Conservation (phyloP, 225 moss, liverwort and hornwort genomes). For the Antitrichia curtipendula region DNA sequence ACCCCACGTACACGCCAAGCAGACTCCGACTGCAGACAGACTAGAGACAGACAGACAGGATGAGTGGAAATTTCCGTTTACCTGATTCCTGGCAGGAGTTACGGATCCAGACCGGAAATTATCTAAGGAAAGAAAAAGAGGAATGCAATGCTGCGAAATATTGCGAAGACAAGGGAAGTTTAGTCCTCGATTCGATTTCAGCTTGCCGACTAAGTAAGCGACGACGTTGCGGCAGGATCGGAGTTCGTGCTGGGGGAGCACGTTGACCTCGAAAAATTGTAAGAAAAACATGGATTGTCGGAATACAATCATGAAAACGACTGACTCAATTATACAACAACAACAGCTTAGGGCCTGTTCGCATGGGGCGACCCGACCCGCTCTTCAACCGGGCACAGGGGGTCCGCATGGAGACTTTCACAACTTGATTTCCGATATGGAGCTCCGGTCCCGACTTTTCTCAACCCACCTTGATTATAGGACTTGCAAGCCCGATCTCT, state of each 20-base stretch:
- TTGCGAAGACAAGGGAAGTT: no score
- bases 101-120: not conserved
- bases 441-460: no score
- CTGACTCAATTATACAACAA: no score
- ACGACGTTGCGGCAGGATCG: no score
- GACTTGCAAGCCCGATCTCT: no score
- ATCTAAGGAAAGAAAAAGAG: no score
- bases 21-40: not conserved
- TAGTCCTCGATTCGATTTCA: not conserved
- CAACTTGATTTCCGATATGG: no score
- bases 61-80: not conserved
- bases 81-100: not conserved
- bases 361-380: no score
- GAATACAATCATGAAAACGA: not conserved
- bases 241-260: not conserved
- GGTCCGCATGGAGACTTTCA: no score
- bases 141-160: not conserved
- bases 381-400: no score
- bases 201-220: not conserved
- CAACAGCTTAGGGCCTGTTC: no score
- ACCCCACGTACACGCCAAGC: not conserved
- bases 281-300: not conserved
- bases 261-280: not conserved
- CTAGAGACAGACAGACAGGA: not conserved
- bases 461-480: no score